Base-by-base conservation (phyloP, 768 basidiomycete species). In the Suillus luteus region DNA sequence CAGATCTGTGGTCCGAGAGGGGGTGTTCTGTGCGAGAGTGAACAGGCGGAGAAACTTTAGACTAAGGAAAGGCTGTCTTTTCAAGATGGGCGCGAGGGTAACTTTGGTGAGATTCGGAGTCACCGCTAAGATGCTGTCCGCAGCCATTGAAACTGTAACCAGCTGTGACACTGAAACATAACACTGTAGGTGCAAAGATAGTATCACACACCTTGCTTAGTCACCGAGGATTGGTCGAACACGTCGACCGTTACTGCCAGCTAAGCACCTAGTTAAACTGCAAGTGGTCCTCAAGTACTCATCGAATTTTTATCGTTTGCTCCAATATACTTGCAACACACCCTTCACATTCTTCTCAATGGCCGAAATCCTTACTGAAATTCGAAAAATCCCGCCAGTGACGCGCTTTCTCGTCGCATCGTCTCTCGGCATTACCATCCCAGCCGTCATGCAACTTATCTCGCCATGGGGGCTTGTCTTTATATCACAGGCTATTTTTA, bases 301-400 rank as follows among this genome's bases (percentile, higher is more conserved):
- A 44, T 44, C 44, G 9, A 46, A 46, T n/a, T 37, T 22, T 24
- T 14, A 17, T 38, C 55, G 4, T 24, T 24, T 57, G 14, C 15
- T 22, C 1, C 54, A 49, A 14, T 3, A 17, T 9, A 17, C 2
- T 9, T 9, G 14, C 10, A 46, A 11, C 19, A 33, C 5, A 31
- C 7, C 3, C 24, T 15, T 55, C 33, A 35, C 10, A 35, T 37
- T 22, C n/a, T 60, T 63, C 62, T 63, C 59, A n/a, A 85, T 85
- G 85, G 76, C 82, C 59, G 76, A 79, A 19, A 70, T 87, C 43
- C 27, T 82, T 3, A 79, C 83, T 24, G 90, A 93, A 78, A 75
- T 94, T 60, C 85, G 81, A 69, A 93, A 92, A 78, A 91, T 95
- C 1, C 93, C 93, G 0, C 89, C 90, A 40, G 88, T 95, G 43